These are phyloP conservation scores for Wickerhamomyces kurtzmanii DNA, from an alignment of 805 yeast genomes.

Conservation along the genomic window DNA sequence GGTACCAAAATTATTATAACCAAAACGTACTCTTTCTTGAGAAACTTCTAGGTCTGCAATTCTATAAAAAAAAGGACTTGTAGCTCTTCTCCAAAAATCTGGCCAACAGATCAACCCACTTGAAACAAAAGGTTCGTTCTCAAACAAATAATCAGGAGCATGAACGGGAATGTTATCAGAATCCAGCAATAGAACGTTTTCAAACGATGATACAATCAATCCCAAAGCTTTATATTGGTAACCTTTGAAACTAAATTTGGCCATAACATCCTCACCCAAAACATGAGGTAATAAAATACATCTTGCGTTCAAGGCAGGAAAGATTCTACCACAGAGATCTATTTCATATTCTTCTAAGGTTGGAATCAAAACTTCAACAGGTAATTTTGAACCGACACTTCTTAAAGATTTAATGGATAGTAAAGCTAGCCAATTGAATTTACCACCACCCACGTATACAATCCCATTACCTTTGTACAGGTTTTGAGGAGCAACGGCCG, in stretches of 20 bases:
- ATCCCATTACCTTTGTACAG: conserved; percentile 46
- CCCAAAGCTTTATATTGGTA: conserved; percentile 66
- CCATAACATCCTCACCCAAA: conserved; percentile 44
- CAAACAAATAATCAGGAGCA: conserved; percentile 53
- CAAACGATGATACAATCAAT: conserved; percentile 60
- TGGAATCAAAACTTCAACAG: conserved; percentile 68
- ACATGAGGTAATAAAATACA: conserved; percentile 57
- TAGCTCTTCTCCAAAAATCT: conserved; percentile 81
- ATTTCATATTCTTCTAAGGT: conserved; percentile 57
- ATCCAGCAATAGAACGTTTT: conserved; percentile 63
- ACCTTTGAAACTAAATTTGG: conserved; percentile 41
- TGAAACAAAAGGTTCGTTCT: conserved; percentile 40
- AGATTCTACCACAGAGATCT: conserved; percentile 48
- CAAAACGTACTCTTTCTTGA: conserved; percentile 25
- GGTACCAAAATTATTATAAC: conserved; percentile 25
- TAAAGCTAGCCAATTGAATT: conserved; percentile 44
- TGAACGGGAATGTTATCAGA: conserved; percentile 65
- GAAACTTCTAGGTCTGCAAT: conserved; percentile 51
- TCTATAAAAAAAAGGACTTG: conserved; percentile 62
- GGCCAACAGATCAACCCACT: conserved; percentile 64
- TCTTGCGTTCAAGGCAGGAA: conserved; percentile 53
- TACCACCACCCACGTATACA: conserved; percentile 58
- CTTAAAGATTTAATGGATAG: conserved; percentile 39
- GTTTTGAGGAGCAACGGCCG: conserved; percentile 33
- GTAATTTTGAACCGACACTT: conserved; percentile 39